Percentiles rank a stretch among this genome's conserved stretches.
Evolutionary conservation across 768 basidiomycete species (phyloP).

Genomic region (Daedaleopsis nitida): DNA sequence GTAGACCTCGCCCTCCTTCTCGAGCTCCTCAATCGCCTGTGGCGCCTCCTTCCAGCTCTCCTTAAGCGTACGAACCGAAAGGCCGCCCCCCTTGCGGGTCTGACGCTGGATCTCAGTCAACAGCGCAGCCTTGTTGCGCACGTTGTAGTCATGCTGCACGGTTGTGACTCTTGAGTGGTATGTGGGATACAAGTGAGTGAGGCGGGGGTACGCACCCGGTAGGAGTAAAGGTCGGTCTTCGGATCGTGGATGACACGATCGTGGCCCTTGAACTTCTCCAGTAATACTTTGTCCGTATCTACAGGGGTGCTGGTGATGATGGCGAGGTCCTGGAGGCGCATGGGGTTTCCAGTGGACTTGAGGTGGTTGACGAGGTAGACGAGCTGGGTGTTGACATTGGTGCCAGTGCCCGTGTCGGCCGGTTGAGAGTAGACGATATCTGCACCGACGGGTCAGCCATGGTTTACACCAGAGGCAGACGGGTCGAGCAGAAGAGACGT

Average conservation of each 20-base stretch:
- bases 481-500: slow-evolving; percentile 32
- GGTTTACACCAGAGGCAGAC: slow-evolving; percentile 23
- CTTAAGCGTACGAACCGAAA: slow-evolving; percentile 81
- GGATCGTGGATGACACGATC: slow-evolving; percentile 79
- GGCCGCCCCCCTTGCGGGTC: slow-evolving; percentile 81
- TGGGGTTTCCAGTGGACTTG: slow-evolving; percentile 70
- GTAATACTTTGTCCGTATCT: slow-evolving; percentile 65
- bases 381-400: slow-evolving; percentile 84
- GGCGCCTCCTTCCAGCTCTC: slow-evolving; percentile 92
- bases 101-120: slow-evolving; percentile 85
- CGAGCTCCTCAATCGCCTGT: slow-evolving; percentile 83
- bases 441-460: slow-evolving; percentile 33
- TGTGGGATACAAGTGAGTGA: background rate
- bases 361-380: slow-evolving; percentile 83
- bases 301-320: slow-evolving; percentile 79
- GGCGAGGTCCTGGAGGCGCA: slow-evolving; percentile 86
- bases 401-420: slow-evolving; percentile 79
- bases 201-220: slow-evolving; percentile 58
- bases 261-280: slow-evolving; percentile 82
- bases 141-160: slow-evolving; percentile 79
- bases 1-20: slow-evolving; percentile 84
- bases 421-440: slow-evolving; percentile 87
- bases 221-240: slow-evolving; percentile 84
- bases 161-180: background rate
- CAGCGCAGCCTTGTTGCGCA: slow-evolving; percentile 81